A percentile compares a stretch with the other conserved stretches of the same genome.
Evolutionary conservation across 257 asterid genomes (phyloP).

Genomic region (Echites panduratus): DNA sequence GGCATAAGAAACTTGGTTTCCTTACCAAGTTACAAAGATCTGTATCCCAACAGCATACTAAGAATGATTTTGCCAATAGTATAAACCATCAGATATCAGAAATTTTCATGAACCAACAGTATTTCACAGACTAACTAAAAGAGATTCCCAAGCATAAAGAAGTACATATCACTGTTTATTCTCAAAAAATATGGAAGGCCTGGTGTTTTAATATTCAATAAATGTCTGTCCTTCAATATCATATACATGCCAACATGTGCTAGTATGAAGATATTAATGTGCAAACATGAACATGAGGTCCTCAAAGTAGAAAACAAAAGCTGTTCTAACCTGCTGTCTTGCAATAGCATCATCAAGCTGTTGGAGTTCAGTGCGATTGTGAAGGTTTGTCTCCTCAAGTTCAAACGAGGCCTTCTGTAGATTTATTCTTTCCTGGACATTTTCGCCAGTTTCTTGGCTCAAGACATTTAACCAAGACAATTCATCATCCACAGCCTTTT

Average conservation of each 20-base stretch:
- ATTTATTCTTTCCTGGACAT: conserved; percentile 92
- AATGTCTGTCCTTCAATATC: background rate
- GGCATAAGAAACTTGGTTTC: background rate
- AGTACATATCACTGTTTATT: background rate
- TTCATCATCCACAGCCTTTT: conserved; percentile 62
- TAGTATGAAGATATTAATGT: background rate
- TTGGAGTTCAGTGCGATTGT: conserved; percentile 80
- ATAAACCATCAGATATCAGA: background rate
- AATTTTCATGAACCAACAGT: background rate
- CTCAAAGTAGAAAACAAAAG: background rate
- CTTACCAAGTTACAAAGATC: background rate
- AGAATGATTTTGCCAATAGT: background rate
- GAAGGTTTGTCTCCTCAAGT: conserved; percentile 85
- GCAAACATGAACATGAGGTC: background rate
- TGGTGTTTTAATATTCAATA: background rate
- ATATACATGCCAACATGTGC: background rate
- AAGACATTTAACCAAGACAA: conserved; percentile 57
- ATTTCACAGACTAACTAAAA: background rate
- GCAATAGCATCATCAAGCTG: conserved; percentile 83
- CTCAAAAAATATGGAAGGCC: background rate
- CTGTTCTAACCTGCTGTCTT: conserved; percentile 58
- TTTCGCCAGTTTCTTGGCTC: conserved; percentile 93
- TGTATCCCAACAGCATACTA: background rate
- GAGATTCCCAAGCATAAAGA: background rate
- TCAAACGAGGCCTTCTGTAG: conserved; percentile 88